Percentiles rank a stretch among this genome's conserved stretches.
Conservation (phyloP, 495 filamentous ascomycete genomes). For the Hypoxylon fuscum region DNA sequence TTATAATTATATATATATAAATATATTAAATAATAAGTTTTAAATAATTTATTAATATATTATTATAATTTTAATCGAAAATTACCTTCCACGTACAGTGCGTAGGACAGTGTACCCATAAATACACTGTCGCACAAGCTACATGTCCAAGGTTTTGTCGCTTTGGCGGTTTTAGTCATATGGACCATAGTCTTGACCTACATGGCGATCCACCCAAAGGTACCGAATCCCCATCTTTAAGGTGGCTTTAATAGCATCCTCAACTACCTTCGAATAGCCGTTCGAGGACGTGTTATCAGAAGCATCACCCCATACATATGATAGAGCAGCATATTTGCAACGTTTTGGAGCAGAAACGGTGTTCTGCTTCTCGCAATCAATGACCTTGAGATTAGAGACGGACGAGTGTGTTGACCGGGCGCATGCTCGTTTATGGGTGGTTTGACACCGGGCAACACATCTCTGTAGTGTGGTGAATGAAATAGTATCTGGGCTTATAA, state of each 20-base stretch:
- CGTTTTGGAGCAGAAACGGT: background rate
- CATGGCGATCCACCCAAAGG: slow-evolving; percentile 15
- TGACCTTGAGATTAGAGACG: background rate
- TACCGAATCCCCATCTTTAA: slow-evolving; percentile 1
- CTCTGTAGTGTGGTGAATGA: background rate
- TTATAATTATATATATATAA: too few species aligned
- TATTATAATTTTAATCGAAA: too few species aligned
- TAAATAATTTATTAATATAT: too few species aligned
- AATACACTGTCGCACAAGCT: too few species aligned
- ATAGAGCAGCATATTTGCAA: slow-evolving; percentile 37
- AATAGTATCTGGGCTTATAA: background rate
- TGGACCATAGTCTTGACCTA: too few species aligned
- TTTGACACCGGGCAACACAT: background rate
- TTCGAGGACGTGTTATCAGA: background rate
- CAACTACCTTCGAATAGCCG: background rate
- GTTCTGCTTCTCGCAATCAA: background rate
- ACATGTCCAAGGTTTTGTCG: too few species aligned
- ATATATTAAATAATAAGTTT: too few species aligned
- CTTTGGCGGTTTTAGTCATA: too few species aligned
- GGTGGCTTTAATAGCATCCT: background rate
- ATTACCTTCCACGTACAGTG: too few species aligned
- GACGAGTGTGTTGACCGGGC: background rate
- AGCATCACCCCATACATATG: slow-evolving; percentile 45
- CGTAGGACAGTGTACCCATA: too few species aligned
- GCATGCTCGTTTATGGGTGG: background rate